Conservation (phyloP, 148 eudicot genomes). For the Rhododendron williamsianum region DNA sequence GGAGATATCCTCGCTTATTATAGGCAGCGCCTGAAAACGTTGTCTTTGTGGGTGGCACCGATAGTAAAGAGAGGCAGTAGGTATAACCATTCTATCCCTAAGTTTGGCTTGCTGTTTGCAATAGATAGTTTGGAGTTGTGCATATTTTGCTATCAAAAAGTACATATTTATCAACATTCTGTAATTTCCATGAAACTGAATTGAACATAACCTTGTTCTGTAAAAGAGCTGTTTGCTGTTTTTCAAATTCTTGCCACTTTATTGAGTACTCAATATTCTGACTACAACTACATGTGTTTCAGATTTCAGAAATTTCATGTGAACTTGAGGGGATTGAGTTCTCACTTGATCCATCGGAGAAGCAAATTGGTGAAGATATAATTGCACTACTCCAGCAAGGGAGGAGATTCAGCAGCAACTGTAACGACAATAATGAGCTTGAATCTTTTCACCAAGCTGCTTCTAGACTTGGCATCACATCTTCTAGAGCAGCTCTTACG, state of each 20-base stretch:
- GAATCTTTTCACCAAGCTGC: conserved; percentile 91
- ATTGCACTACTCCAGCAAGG: conserved; percentile 84
- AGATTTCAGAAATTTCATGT: conserved; percentile 63
- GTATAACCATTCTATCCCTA: not conserved
- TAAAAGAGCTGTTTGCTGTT: not conserved
- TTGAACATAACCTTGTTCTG: not conserved
- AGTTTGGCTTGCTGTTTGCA: not conserved
- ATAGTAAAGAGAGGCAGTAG: not conserved
- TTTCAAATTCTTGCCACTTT: not conserved
- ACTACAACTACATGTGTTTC: conserved; percentile 16
- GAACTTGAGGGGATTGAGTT: conserved; percentile 69
- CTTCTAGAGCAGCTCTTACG: conserved; percentile 84
- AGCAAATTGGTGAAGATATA: conserved; percentile 84
- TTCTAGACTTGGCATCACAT: conserved; percentile 74
- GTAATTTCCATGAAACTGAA: not conserved
- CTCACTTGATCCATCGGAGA: conserved; percentile 72
- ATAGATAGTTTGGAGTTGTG: not conserved
- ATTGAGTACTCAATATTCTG: not conserved
- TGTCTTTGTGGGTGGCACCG: not conserved
- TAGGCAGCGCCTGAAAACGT: not conserved
- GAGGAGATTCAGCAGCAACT: conserved; percentile 60
- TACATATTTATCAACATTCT: not conserved
- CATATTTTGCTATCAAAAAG: not conserved
- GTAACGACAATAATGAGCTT: conserved; percentile 65
- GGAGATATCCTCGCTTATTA: not conserved